phyloP scores from a whole-genome alignment of 106 monocot genomes.

The Dendrobium officinale region DNA sequence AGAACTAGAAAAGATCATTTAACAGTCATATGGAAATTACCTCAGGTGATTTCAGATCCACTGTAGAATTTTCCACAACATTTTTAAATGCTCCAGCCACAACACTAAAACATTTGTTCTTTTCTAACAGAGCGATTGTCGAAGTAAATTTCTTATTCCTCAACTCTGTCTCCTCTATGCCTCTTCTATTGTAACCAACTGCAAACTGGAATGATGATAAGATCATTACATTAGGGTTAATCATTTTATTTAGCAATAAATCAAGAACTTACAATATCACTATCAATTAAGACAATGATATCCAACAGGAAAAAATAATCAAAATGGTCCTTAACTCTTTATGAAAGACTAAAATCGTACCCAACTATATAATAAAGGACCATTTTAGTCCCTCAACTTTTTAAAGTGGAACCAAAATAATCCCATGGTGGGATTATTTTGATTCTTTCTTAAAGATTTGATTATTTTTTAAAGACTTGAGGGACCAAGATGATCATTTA shows the following conservation, averaged over 20 bases:
- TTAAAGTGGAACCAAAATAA: too few species aligned
- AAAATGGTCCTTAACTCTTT: too few species aligned
- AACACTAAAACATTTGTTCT: conserved; percentile 69
- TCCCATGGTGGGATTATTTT: too few species aligned
- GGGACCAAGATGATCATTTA: too few species aligned
- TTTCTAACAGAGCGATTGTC: conserved; percentile 43
- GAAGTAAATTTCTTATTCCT: conserved; percentile 29
- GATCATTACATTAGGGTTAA: neutral
- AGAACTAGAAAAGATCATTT: neutral
- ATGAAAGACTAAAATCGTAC: too few species aligned
- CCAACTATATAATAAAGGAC: too few species aligned
- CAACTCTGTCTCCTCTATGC: conserved; percentile 55
- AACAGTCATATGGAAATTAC: conserved; percentile 25
- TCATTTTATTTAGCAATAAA: neutral
- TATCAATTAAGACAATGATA: neutral
- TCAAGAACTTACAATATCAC: neutral
- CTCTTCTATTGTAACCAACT: conserved; percentile 90
- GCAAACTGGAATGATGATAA: conserved; percentile 56
- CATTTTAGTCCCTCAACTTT: too few species aligned
- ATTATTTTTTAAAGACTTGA: too few species aligned
- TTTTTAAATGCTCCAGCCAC: conserved; percentile 73
- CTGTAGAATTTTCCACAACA: conserved; percentile 54
- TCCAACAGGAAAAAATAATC: neutral
- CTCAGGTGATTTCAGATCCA: conserved; percentile 92
- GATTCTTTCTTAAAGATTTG: too few species aligned